Evolutionary conservation across 2,329 filamentous ascomycete species (phyloP).

Genomic region (Fusarium sp.): DNA sequence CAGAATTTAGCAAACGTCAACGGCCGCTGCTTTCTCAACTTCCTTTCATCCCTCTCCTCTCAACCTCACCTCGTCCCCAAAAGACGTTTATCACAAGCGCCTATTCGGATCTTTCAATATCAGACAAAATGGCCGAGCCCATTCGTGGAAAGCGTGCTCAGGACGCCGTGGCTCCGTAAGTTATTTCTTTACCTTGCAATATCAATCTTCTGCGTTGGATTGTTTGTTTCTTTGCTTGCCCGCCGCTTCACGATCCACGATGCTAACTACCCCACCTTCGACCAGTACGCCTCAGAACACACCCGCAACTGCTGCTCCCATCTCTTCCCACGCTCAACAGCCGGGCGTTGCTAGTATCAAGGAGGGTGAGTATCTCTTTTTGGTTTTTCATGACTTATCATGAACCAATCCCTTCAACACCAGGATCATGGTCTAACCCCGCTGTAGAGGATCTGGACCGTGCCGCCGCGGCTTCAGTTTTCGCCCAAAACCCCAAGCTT

Average conservation of each 20-base stretch:
- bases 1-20: conserved; percentile 53
- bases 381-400: not conserved
- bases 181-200: conserved; percentile 40
- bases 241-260: conserved; percentile 35
- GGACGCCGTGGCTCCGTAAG: conserved; percentile 67
- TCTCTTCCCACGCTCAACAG: conserved; percentile 96
- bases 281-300: conserved; percentile 97
- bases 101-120: conserved; percentile 40
- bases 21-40: conserved; percentile 48
- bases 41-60: conserved; percentile 47
- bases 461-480: conserved; percentile 86
- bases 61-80: conserved; percentile 43
- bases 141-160: conserved; percentile 72
- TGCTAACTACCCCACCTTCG: conserved; percentile 59
- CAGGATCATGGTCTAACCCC: conserved; percentile 31
- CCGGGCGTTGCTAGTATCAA: conserved; percentile 94
- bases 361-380: conserved; percentile 76
- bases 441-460: conserved; percentile 86
- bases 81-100: conserved; percentile 45
- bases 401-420: conserved; percentile 7
- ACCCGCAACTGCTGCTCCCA: conserved; percentile 92
- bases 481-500: conserved; percentile 93
- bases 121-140: conserved; percentile 67
- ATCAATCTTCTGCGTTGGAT: conserved; percentile 15
- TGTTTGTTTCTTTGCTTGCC: conserved; percentile 36